Percentiles rank a stretch among this genome's conserved stretches.
These are phyloP conservation scores for Cutaneotrichosporon sp. DNA, from an alignment of 1,284 basidiomycete genomes.

Conservation along the genomic window DNA sequence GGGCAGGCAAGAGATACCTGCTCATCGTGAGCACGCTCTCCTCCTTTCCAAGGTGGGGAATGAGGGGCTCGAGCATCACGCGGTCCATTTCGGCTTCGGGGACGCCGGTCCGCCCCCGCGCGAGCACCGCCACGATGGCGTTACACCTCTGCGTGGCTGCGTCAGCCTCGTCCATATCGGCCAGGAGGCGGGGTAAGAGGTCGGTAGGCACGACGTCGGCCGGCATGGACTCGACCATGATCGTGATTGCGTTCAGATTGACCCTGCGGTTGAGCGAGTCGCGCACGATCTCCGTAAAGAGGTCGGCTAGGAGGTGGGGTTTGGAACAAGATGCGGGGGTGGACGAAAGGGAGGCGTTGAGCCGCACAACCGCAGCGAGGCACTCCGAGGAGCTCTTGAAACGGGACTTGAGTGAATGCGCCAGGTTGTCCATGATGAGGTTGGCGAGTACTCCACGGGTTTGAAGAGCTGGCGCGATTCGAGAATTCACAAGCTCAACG, in stretches of 20 bases:
- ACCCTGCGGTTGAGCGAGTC: slow-evolving; percentile 16
- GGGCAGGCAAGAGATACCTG: slow-evolving; percentile 33
- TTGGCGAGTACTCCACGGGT: slow-evolving; percentile 18
- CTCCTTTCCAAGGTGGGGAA: slow-evolving; percentile 22
- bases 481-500: slow-evolving; percentile 12
- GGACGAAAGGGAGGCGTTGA: slow-evolving; percentile 12
- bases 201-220: slow-evolving; percentile 10
- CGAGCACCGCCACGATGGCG: slow-evolving; percentile 25
- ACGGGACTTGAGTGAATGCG: slow-evolving; percentile 22
- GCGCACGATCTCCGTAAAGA: slow-evolving; percentile 20
- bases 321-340: not conserved
- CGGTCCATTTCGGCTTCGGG: slow-evolving; percentile 7
- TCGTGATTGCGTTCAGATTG: slow-evolving; percentile 20
- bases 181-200: slow-evolving; percentile 22
- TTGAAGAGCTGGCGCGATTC: slow-evolving; percentile 21
- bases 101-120: not conserved
- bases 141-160: slow-evolving; percentile 21
- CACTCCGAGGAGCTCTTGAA: slow-evolving; percentile 29
- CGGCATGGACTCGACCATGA: slow-evolving; percentile 26
- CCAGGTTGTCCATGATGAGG: slow-evolving; percentile 22
- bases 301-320: slow-evolving; percentile 23
- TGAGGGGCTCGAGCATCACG: slow-evolving; percentile 21
- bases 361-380: slow-evolving; percentile 17
- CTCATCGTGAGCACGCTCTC: slow-evolving; percentile 15
- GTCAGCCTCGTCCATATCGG: slow-evolving; percentile 24